phyloP scores from a whole-genome alignment of 83 land plant species.

The Thuja plicata region DNA sequence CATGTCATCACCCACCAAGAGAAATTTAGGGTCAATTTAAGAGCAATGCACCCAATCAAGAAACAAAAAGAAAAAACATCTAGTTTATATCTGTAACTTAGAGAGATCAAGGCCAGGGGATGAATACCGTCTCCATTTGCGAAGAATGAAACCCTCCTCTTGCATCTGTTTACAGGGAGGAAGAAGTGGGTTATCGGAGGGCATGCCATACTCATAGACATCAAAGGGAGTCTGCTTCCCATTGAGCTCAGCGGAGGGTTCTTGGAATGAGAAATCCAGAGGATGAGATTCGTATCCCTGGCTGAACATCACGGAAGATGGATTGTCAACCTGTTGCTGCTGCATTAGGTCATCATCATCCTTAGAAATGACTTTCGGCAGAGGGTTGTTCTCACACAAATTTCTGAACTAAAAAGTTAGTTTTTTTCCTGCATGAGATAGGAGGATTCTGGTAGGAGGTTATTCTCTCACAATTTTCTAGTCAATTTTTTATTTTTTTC shows the following conservation, averaged over 20 bases:
- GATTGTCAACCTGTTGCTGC: background rate
- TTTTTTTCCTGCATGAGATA: no score
- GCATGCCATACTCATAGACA: slow-evolving; percentile 20
- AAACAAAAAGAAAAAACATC: no score
- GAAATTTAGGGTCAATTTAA: background rate
- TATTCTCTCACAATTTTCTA: no score
- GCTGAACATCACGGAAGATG: background rate
- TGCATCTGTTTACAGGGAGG: slow-evolving; percentile 66
- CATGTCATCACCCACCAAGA: background rate
- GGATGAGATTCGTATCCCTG: slow-evolving; percentile 6
- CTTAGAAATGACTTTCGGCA: background rate
- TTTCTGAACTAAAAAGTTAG: no score
- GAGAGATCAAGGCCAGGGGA: background rate
- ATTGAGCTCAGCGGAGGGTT: slow-evolving; percentile 22
- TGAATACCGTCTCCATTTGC: slow-evolving; percentile 78
- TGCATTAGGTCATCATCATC: background rate
- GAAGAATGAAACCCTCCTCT: slow-evolving; percentile 65
- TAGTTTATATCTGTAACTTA: no score
- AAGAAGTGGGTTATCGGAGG: slow-evolving; percentile 50
- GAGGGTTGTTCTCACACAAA: no score
- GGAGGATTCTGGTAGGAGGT: no score
- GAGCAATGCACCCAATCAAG: no score
- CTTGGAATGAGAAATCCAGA: slow-evolving; percentile 22
- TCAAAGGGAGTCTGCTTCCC: slow-evolving; percentile 2
- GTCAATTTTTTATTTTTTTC: no score